phyloP scores from a whole-genome alignment of 495 filamentous ascomycete species.

The Penicillium silybi region DNA sequence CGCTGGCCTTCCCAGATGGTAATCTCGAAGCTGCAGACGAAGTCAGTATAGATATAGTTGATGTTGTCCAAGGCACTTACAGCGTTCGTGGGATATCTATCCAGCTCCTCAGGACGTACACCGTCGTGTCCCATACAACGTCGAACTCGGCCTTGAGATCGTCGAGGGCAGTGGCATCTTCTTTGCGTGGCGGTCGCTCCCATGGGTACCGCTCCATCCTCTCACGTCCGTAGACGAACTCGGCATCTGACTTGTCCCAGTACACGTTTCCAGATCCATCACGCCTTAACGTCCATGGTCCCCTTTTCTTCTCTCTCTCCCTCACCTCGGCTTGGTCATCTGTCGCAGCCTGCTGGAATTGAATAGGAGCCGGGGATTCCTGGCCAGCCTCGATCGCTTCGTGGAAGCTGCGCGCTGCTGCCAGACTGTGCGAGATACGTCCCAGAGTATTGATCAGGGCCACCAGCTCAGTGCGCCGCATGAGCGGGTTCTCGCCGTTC shows the following conservation, averaged over 20 bases:
- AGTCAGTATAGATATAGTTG: background rate
- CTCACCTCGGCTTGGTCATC: conserved; percentile 12
- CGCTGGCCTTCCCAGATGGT: conserved; percentile 54
- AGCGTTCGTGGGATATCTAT: conserved; percentile 58
- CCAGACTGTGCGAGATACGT: conserved; percentile 73
- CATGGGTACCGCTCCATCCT: conserved; percentile 29
- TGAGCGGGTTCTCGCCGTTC: conserved; percentile 64
- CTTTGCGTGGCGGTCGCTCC: conserved; percentile 27
- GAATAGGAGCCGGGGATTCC: conserved; percentile 33
- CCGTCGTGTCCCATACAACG: conserved; percentile 55
- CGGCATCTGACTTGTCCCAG: conserved; percentile 39
- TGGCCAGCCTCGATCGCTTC: conserved; percentile 46
- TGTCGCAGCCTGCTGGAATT: conserved; percentile 18
- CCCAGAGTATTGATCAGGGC: conserved; percentile 92
- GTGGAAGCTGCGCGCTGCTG: conserved; percentile 71
- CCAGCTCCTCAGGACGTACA: conserved; percentile 70
- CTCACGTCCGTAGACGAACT: conserved; percentile 32
- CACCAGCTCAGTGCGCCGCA: conserved; percentile 88
- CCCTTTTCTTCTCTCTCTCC: conserved; percentile 5
- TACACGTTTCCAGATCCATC: conserved; percentile 40
- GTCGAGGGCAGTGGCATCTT: conserved; percentile 47
- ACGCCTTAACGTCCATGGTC: conserved; percentile 23
- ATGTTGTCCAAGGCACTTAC: conserved; percentile 50
- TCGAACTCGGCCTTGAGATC: conserved; percentile 60
- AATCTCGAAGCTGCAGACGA: conserved; percentile 53